These are phyloP conservation scores for Triadica sebifera DNA, from an alignment of 345 rosid genomes.

Conservation along the genomic window DNA sequence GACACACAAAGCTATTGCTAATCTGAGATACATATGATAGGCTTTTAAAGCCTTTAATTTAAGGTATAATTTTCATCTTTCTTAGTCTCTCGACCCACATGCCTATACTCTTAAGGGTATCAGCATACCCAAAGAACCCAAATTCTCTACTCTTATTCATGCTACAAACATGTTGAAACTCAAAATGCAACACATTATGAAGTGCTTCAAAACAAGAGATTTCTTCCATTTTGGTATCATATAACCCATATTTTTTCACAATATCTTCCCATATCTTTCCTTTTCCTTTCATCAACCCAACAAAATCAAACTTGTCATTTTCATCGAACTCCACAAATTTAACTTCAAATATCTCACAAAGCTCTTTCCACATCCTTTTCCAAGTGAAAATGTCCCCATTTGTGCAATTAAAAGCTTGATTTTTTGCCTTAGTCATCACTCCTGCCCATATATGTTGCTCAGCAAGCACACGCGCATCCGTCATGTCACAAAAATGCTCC, in stretches of 20 bases:
- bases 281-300: constrained; percentile 21
- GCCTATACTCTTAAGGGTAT: too few relatives aligned
- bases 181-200: constrained; percentile 9
- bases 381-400: constrained; percentile 37
- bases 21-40: too few relatives aligned
- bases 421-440: background rate
- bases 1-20: too few relatives aligned
- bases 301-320: constrained; percentile 24
- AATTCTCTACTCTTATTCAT: background rate
- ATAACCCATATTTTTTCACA: constrained; percentile 30
- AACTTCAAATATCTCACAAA: constrained; percentile 23
- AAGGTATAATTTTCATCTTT: too few relatives aligned
- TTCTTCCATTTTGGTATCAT: constrained; percentile 31
- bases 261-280: constrained; percentile 36
- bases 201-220: constrained; percentile 28
- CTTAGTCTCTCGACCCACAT: too few relatives aligned
- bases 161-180: constrained; percentile 38
- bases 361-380: constrained; percentile 32
- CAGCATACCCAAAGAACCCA: too few relatives aligned
- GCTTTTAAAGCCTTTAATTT: too few relatives aligned
- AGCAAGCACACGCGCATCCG: constrained; percentile 33
- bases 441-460: constrained; percentile 43
- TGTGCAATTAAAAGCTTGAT: constrained; percentile 37
- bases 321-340: constrained; percentile 34
- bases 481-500: constrained; percentile 38